Evolutionary conservation across 2,329 filamentous ascomycete species (phyloP), one percentile per base, ranked within the genome.

Genomic region (Raffaelea albimanens): DNA sequence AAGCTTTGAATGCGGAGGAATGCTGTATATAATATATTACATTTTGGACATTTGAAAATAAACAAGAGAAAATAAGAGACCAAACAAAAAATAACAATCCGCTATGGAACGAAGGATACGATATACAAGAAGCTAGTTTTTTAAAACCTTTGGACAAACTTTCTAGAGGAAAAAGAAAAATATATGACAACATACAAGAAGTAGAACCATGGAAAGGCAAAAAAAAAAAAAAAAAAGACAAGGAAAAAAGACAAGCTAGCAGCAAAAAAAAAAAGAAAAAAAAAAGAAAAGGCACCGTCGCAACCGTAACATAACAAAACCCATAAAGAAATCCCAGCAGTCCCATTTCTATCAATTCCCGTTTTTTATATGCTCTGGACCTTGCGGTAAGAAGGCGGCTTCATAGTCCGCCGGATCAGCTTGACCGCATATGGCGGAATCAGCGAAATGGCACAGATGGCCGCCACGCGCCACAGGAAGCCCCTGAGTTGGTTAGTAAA

Each of bases 331-430:
- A 29, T 29, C 25, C 25, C 25, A 13, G 25, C 25, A 29, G 13
- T 13, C 25, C 13, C 13, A 13, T 29, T 29, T 29, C 7, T 29
- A 29, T 29, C 25, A 7, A n/a, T 33, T 33, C 31, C n/a, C n/a
- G n/a, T 29, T 21, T 4, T 41, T 67, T 66, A 84, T 51, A 81
- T 77, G 40, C 76, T 83, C 66, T 85, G 83, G 43, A 98, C 90
- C 71, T 98, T 98, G 59, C 93, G 77, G 69, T 96, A 97, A 60
- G 86, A 95, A 19, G 90, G 90, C 52, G 93, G 93, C 67, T 85
- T 90, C 73, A 95, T 83, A 51, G 82, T 88, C 60, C 88, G 76
- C 58, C 85, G 76, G 55, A 96, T 85, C 51, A 94, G 65, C 70
- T 97, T 97, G 19, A 78, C 88, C 45, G 80, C 83, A 68, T 91